phyloP scores from a whole-genome alignment of 1,139 yeast species.

The Lodderomyces metapsilosis region DNA sequence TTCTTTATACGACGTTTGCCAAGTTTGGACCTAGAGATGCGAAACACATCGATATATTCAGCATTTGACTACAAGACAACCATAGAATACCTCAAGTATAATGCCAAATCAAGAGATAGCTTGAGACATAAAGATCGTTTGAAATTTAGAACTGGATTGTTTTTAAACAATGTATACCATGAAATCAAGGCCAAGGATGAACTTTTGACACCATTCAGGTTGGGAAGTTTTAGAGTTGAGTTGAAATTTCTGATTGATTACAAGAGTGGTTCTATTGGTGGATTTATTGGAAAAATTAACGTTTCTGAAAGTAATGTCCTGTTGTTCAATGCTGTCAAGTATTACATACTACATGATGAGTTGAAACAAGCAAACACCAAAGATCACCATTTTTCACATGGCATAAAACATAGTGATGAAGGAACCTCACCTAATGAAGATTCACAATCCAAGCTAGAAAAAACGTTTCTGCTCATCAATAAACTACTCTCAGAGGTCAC shows the following conservation, averaged over 20 bases:
- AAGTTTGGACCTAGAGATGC: conserved; percentile 26
- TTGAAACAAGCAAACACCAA: conserved; percentile 4
- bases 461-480: conserved; percentile 11
- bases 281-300: conserved; percentile 10
- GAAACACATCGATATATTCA: conserved; percentile 19
- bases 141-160: conserved; percentile 21
- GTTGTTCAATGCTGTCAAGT: conserved; percentile 22
- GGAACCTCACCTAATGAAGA: background rate
- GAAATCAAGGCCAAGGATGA: conserved; percentile 6
- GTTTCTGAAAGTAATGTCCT: conserved; percentile 18
- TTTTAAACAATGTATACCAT: conserved; percentile 15
- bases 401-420: background rate
- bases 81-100: conserved; percentile 26
- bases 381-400: conserved; percentile 4
- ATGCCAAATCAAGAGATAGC: conserved; percentile 22
- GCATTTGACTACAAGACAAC: conserved; percentile 14
- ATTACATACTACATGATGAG: conserved; percentile 10
- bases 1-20: conserved; percentile 25
- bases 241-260: conserved; percentile 22
- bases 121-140: conserved; percentile 17
- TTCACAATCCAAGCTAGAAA: conserved; percentile 11
- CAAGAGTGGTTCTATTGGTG: conserved; percentile 18
- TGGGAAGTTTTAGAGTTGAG: conserved; percentile 24
- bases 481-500: conserved; percentile 20
- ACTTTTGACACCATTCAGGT: conserved; percentile 15